Conservation (phyloP, 768 basidiomycete genomes). For the Heimioporus sp. region DNA sequence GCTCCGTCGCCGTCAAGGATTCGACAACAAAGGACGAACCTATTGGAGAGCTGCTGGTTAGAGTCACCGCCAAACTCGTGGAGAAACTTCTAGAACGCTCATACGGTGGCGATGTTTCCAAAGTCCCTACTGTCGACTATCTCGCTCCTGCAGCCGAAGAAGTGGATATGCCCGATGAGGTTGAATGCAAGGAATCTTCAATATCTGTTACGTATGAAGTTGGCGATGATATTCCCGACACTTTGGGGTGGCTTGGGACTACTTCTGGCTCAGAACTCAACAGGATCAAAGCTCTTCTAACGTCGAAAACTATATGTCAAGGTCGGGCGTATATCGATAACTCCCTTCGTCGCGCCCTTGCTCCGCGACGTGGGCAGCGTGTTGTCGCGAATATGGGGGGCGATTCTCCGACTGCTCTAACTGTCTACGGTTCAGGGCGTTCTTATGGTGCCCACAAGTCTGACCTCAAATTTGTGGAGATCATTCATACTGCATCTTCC, state of each 20-base stretch:
- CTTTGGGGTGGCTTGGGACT: slow-evolving; percentile 77
- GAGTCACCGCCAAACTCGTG: slow-evolving; percentile 77
- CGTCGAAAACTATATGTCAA: slow-evolving; percentile 81
- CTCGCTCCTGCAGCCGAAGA: slow-evolving; percentile 55
- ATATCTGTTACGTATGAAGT: slow-evolving; percentile 50
- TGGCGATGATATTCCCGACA: slow-evolving; percentile 53
- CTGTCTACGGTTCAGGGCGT: slow-evolving; percentile 74
- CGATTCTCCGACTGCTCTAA: slow-evolving; percentile 55
- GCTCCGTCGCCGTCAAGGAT: slow-evolving; percentile 91
- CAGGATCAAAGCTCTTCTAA: slow-evolving; percentile 86
- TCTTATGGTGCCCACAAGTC: slow-evolving; percentile 72
- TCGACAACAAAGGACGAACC: slow-evolving; percentile 89
- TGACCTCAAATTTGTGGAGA: slow-evolving; percentile 81
- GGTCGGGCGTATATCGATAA: slow-evolving; percentile 86
- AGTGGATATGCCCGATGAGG: slow-evolving; percentile 37
- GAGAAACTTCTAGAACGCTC: slow-evolving; percentile 73
- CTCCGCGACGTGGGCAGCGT: slow-evolving; percentile 79
- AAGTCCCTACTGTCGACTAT: slow-evolving; percentile 83
- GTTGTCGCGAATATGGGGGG: slow-evolving; percentile 56
- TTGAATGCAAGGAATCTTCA: slow-evolving; percentile 41
- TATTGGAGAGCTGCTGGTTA: slow-evolving; percentile 87
- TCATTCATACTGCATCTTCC: slow-evolving; percentile 52
- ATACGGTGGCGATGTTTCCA: slow-evolving; percentile 72
- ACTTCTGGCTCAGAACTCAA: slow-evolving; percentile 77
- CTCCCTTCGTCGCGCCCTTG: slow-evolving; percentile 82